phyloP scores from a whole-genome alignment of 176 grass and related monocot genomes.

The Pontederia paniculata region DNA sequence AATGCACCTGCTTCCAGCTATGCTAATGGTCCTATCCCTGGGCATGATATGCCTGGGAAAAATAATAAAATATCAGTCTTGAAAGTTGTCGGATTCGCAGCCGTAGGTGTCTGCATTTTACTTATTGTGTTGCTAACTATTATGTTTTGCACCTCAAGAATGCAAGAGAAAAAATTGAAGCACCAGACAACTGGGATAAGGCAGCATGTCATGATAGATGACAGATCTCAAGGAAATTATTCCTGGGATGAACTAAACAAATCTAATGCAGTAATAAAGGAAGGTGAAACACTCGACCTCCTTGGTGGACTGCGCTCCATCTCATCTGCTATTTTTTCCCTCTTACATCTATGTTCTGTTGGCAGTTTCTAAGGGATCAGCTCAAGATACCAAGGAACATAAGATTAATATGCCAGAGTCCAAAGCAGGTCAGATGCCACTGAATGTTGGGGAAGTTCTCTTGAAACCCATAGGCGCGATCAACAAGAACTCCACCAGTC shows the following conservation, averaged over 20 bases:
- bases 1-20: constrained; percentile 7
- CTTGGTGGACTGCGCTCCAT: too few species aligned
- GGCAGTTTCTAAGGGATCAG: too few species aligned
- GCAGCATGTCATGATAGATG: too few species aligned
- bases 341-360: too few species aligned
- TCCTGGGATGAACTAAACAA: too few species aligned
- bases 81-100: constrained; percentile 26
- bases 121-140: constrained; percentile 17
- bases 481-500: background rate
- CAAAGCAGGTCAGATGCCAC: background rate
- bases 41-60: background rate
- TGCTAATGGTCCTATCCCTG: constrained; percentile 1
- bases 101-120: constrained; percentile 10
- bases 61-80: constrained; percentile 18
- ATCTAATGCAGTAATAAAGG: too few species aligned
- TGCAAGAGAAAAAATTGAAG: background rate
- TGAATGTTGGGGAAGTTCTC: background rate
- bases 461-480: background rate
- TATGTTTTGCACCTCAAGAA: constrained; percentile 19
- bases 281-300: too few species aligned
- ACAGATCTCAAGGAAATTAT: too few species aligned
- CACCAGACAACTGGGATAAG: background rate
- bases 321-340: too few species aligned
- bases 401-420: too few species aligned
- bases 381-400: too few species aligned